These are phyloP conservation scores for Nicotiana obtusifolia DNA, from an alignment of 257 asterid species.

Conservation along the genomic window DNA sequence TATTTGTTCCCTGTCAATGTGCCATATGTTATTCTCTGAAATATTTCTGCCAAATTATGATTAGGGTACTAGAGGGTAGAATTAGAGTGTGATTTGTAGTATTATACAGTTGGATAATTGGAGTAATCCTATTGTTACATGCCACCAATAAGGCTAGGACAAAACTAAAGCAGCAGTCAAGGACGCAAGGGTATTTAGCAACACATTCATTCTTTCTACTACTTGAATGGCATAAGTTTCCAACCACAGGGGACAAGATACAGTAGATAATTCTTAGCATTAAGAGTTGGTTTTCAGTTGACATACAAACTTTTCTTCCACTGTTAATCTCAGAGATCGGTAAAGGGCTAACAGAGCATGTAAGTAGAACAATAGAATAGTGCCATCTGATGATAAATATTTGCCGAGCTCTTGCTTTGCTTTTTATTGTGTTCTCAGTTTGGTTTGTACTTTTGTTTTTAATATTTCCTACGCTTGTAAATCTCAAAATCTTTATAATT, in stretches of 20 bases:
- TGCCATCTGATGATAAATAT: background rate
- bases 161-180: too few relatives aligned
- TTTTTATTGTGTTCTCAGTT: too few relatives aligned
- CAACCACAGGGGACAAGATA: too few relatives aligned
- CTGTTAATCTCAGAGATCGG: background rate
- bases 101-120: conserved; percentile 5
- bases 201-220: too few relatives aligned
- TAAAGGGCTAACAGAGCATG: background rate
- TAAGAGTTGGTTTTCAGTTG: background rate
- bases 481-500: too few relatives aligned
- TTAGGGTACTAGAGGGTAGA: background rate
- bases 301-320: background rate
- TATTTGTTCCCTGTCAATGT: background rate
- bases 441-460: too few relatives aligned
- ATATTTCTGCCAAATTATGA: conserved; percentile 2
- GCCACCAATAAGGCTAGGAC: background rate
- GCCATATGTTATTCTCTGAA: background rate
- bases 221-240: too few relatives aligned
- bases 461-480: too few relatives aligned
- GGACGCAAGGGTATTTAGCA: too few relatives aligned
- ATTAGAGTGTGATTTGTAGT: conserved; percentile 4
- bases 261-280: background rate
- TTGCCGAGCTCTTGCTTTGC: too few relatives aligned
- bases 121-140: background rate
- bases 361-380: background rate